Base-by-base conservation (phyloP, 305 asterid genomes). In the Coffea humblotiana region DNA sequence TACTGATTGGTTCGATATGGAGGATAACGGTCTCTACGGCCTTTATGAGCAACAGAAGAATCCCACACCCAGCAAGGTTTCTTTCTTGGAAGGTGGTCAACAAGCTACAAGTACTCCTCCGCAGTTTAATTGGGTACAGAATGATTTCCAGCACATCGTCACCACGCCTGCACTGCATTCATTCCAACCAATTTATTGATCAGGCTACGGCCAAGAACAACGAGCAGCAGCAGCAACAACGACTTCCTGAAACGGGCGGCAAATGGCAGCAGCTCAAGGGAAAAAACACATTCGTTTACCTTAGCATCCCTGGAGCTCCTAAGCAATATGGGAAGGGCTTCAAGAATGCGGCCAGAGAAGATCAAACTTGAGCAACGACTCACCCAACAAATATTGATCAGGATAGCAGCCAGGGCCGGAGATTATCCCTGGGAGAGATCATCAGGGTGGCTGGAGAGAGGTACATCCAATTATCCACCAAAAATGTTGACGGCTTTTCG, bases 401-500 rank as follows among this genome's bases (percentile, higher is more conserved):
- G 14, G 32, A n/a, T 11, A 58, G 8, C 47, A 78, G 65, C 64
- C 68, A 29, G 23, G 67, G 71, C 60, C 71, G 43, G 19, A 86
- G 79, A 64, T 29, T 90, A 25, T 84, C 91, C 29, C 58, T 84
- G 49, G 88, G 79, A 16, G 92, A 92, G 25, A 85, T 88, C 74
- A 40, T 90, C 49, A 86, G 79, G 82, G 48, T 85, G 66, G 97
- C 89, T 4, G 93, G 90, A 27, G 93, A 89, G 74, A 88, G 87
- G 74, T 92, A 85, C 88, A 85, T 90, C 71, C 91, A 85, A 27
- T 90, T 86, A 78, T 85, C 88, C 76, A 80, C 91, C 74, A 87
- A 83, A 75, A 86, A 78, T 40, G 70, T 73, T 14, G 92, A 92
- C n/a, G 91, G 90, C 13, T 73, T 88, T 52, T 87, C 93, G 32